Evolutionary conservation across 2,329 filamentous ascomycete genomes (phyloP).

Genomic region (Fusarium gaditjirri): DNA sequence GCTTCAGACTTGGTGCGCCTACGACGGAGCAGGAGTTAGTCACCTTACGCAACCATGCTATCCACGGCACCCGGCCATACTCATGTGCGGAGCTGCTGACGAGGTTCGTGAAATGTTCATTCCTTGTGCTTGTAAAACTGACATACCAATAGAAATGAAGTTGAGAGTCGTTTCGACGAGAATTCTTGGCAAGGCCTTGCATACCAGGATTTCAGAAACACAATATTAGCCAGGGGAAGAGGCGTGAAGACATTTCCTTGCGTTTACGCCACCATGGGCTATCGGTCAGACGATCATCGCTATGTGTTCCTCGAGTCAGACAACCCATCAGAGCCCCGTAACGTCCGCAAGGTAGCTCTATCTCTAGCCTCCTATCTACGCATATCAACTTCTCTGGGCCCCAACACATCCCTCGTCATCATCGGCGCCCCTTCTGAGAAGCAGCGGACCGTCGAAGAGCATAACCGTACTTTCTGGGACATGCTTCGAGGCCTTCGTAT

Average conservation of each 20-base stretch:
- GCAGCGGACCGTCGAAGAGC: neutral
- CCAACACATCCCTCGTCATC: neutral
- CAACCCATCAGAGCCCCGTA: neutral
- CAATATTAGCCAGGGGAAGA: accelerated
- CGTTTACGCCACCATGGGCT: neutral
- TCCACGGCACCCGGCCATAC: accelerated
- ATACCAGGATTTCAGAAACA: neutral
- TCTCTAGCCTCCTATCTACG: neutral
- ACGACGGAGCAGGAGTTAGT: neutral
- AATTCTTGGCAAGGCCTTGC: neutral
- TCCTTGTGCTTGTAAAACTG: neutral
- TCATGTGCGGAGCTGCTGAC: accelerated
- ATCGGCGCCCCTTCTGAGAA: neutral
- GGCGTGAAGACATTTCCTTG: neutral
- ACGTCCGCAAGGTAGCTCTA: neutral
- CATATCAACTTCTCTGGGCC: accelerated
- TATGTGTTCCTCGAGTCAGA: neutral
- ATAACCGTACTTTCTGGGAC: neutral
- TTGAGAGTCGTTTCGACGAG: neutral
- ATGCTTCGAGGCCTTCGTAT: neutral
- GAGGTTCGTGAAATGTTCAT: neutral
- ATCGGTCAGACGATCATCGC: neutral
- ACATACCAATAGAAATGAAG: neutral
- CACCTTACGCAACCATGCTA: accelerated
- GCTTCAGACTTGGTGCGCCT: accelerated